These are phyloP conservation scores for Rhododendron vialii DNA, from an alignment of 148 eudicot species.

Conservation along the genomic window DNA sequence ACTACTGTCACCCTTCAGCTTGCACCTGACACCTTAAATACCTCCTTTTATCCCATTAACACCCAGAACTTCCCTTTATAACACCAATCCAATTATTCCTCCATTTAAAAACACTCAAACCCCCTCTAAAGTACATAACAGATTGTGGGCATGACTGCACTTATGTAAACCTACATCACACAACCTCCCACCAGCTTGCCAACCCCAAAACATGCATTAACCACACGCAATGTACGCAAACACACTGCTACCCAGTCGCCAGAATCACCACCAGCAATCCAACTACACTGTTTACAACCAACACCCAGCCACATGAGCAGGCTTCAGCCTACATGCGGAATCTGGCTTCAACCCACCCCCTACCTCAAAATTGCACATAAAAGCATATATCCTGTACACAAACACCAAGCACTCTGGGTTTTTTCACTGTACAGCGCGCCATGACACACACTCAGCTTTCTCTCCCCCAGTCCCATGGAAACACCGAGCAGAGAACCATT, in stretches of 20 bases:
- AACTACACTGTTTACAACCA: not conserved
- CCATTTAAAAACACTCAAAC: not conserved
- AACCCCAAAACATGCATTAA: not conserved
- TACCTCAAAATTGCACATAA: not conserved
- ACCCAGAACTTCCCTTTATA: not conserved
- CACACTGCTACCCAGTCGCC: not conserved
- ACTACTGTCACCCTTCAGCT: not conserved
- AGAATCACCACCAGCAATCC: not conserved
- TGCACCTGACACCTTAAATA: not conserved
- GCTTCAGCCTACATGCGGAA: not conserved
- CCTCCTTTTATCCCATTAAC: not conserved
- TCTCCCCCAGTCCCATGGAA: not conserved
- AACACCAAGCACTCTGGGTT: not conserved
- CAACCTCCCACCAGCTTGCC: not conserved
- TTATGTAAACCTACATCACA: not conserved
- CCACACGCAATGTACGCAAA: not conserved
- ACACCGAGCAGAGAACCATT: not conserved
- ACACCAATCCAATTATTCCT: not conserved
- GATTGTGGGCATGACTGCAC: not conserved
- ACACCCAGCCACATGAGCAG: not conserved
- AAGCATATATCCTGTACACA: not conserved
- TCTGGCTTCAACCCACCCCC: not conserved
- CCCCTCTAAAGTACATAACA: not conserved
- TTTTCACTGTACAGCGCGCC: not conserved
- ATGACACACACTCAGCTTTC: not conserved